Evolutionary conservation across 1,139 yeast genomes (phyloP).

Genomic region (Geotrichum phurueaensis): DNA sequence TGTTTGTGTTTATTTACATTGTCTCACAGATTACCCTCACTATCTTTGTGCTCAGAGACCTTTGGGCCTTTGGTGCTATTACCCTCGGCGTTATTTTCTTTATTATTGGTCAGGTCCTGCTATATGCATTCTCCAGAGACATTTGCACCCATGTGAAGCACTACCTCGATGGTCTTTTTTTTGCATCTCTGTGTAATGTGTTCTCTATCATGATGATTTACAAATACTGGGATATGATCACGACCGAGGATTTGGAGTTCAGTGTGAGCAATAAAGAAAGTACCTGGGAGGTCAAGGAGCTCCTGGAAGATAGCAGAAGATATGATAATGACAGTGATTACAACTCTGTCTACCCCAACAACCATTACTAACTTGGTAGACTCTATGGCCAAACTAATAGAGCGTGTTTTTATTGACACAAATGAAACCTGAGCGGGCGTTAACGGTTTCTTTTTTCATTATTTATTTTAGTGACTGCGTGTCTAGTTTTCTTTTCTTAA

Average conservation of each 20-base stretch:
- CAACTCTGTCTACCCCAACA: conserved; percentile 30
- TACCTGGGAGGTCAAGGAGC: conserved; percentile 45
- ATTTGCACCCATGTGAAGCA: conserved; percentile 74
- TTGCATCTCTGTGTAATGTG: conserved; percentile 72
- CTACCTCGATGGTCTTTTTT: conserved; percentile 84
- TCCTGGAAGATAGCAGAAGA: conserved; percentile 44
- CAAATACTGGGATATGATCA: conserved; percentile 93
- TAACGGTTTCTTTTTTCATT: not conserved
- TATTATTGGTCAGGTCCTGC: conserved; percentile 68
- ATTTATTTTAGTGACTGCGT: not conserved
- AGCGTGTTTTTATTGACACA: not conserved
- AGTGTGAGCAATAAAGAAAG: conserved; percentile 56
- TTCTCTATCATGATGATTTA: conserved; percentile 90
- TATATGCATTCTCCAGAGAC: conserved; percentile 57
- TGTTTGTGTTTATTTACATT: conserved; percentile 56
- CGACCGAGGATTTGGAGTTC: conserved; percentile 93
- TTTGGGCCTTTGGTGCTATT: conserved; percentile 87
- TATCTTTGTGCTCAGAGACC: conserved; percentile 58
- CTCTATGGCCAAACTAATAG: not conserved
- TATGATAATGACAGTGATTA: conserved; percentile 38
- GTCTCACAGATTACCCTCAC: conserved; percentile 69
- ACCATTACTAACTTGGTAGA: conserved; percentile 21
- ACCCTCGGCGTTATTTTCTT: conserved; percentile 65
- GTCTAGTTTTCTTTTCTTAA: conserved; percentile 29
- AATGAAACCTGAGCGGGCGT: not conserved